Base-by-base conservation (phyloP, 805 yeast species). In the Pichia occidentalis region DNA sequence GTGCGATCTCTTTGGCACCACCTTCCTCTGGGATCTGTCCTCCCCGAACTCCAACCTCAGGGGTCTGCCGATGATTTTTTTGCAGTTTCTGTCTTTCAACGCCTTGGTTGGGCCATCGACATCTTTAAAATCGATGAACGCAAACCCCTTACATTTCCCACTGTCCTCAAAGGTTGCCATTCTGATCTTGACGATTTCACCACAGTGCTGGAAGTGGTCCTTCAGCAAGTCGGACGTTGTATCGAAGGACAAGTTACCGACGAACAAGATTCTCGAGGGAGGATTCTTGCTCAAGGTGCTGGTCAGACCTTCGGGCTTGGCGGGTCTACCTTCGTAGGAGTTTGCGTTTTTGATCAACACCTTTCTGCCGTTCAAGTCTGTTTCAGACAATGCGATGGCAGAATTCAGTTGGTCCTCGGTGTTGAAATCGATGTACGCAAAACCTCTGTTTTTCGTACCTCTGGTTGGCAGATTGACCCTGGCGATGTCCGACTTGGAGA, bases 141-240 rank as follows among this genome's bases (percentile, higher is more conserved):
- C 87, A 65, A 90, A 90, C 2, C 97, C 97, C 60, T 92, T 92
- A 67, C 97, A 90, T 57, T 88, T 90, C 1, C 97, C 97, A 35
- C 83, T 67, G 57, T 90, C 98, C 62, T 92, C 87, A 61, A 90
- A 90, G n/a, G 98, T 88, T 4, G 97, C 97, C 94, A 88, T 90
- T 59, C 98, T 75, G 37, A 90, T 75, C 48, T 75, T 75, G 21
- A 68, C 63, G 42, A 94, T 90, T 46, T 83, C 87, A 27, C 97
- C 97, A 63, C 95, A 87, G 52, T 82, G 90, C 60, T 82, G 81
- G 67, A 90, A 90, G 46, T 85, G 95, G 49, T 77, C 81, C 47
- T 76, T 78, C 30, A 90, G 64, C 45, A 77, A 60, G 22, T 83
- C 94, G 44, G 82, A 78, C 1, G 94, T 84, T 8, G 97, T 85